Evolutionary conservation across 106 monocot genomes (phyloP).

Genomic region (Acorus calamus): DNA sequence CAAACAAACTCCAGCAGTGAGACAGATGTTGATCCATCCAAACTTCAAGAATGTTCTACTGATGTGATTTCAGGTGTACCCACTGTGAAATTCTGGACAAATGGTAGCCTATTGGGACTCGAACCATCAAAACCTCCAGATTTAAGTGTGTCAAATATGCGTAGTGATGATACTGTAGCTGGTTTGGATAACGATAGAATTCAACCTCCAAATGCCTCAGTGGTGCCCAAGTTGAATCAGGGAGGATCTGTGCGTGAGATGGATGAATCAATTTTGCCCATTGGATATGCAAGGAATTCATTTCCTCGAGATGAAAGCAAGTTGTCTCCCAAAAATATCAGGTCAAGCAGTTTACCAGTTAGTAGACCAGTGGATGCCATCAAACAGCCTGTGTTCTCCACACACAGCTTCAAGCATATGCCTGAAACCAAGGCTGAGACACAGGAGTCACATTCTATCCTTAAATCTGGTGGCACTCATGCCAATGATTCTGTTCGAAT

Average conservation of each 20-base stretch:
- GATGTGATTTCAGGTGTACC: constrained; percentile 12
- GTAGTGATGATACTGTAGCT: constrained; percentile 6
- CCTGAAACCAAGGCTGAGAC: too few species aligned
- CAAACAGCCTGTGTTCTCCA: too few species aligned
- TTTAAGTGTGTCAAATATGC: constrained; percentile 18
- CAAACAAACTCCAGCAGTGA: constrained; percentile 6
- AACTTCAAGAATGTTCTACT: constrained; percentile 8
- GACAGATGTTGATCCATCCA: background rate
- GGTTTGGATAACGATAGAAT: background rate
- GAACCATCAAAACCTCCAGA: constrained; percentile 91
- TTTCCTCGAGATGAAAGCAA: background rate
- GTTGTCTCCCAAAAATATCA: background rate
- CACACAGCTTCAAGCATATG: too few species aligned
- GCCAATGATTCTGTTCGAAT: constrained; percentile 2
- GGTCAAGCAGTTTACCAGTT: too few species aligned
- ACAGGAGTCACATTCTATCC: background rate
- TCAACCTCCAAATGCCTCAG: constrained; percentile 6
- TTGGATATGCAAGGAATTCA: constrained; percentile 7
- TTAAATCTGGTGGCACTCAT: constrained; percentile 4
- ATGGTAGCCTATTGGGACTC: constrained; percentile 88
- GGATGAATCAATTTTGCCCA: background rate
- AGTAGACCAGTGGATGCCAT: too few species aligned
- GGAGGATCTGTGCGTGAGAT: constrained; percentile 2
- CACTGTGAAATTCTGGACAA: constrained; percentile 67
- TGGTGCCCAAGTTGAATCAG: background rate